These are phyloP conservation scores for Tanacetum coccineum DNA, from an alignment of 129 eudicot species.

Conservation along the genomic window DNA sequence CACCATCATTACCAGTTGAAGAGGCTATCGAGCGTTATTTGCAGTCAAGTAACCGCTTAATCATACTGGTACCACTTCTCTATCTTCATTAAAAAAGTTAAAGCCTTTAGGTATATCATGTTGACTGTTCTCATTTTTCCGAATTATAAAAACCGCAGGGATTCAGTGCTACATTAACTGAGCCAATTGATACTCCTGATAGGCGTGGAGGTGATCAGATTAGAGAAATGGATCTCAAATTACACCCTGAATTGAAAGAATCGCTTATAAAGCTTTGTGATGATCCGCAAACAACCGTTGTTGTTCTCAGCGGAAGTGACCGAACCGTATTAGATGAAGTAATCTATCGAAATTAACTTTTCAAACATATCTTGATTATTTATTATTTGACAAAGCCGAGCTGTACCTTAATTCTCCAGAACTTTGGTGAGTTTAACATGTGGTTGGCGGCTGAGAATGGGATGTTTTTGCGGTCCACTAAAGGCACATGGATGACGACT, in stretches of 20 bases:
- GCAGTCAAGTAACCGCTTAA: slow-evolving; percentile 73
- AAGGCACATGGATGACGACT: slow-evolving; percentile 92
- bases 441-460: slow-evolving; percentile 99
- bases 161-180: slow-evolving; percentile 84
- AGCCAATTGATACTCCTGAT: slow-evolving; percentile 79
- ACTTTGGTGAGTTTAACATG: slow-evolving; percentile 73
- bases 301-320: slow-evolving; percentile 90
- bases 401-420: slow-evolving; percentile 40
- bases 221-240: slow-evolving; percentile 87
- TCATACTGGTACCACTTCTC: slow-evolving; percentile 68
- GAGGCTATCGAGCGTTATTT: slow-evolving; percentile 57
- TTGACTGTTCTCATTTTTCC: not conserved
- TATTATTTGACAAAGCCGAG: not conserved
- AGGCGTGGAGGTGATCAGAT: slow-evolving; percentile 94
- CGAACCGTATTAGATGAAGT: slow-evolving; percentile 77
- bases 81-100: not conserved
- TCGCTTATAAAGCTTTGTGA: slow-evolving; percentile 56
- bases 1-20: slow-evolving; percentile 58
- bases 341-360: slow-evolving; percentile 8
- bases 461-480: slow-evolving; percentile 80
- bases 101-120: not conserved
- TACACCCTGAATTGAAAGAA: slow-evolving; percentile 77
- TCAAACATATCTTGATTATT: not conserved
- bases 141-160: slow-evolving; percentile 51
- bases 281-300: slow-evolving; percentile 79